Evolutionary conservation across 2,329 filamentous ascomycete genomes (phyloP).

Genomic region (Capronia americana): DNA sequence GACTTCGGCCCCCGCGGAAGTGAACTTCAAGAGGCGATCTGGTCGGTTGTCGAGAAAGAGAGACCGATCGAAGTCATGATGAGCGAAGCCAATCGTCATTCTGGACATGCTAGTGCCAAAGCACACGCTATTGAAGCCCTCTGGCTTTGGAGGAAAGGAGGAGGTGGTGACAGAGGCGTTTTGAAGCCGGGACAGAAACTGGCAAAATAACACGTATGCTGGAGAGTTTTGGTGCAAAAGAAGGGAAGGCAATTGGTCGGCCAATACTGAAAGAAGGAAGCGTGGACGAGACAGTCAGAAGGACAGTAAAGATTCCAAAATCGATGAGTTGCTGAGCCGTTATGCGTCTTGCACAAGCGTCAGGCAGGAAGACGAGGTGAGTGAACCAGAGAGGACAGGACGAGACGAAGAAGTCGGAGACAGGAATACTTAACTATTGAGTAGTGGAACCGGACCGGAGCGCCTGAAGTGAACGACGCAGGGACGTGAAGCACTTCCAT

Average conservation of each 20-base stretch:
- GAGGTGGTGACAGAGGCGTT: constrained; percentile 57
- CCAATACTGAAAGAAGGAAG: neutral
- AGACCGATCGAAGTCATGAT: constrained; percentile 77
- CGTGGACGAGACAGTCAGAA: neutral
- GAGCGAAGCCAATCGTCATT: constrained; percentile 72
- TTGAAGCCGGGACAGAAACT: constrained; percentile 44
- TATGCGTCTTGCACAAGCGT: neutral
- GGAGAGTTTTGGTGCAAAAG: neutral
- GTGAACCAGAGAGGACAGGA: neutral
- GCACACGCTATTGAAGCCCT: constrained; percentile 88
- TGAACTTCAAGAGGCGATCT: constrained; percentile 77
- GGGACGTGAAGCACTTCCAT: neutral
- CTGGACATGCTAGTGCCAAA: constrained; percentile 77
- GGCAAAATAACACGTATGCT: constrained; percentile 24
- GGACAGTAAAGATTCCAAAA: neutral
- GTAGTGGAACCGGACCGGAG: neutral
- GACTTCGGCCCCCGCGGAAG: constrained; percentile 68
- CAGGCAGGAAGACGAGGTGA: neutral
- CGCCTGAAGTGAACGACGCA: neutral
- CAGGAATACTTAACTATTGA: neutral
- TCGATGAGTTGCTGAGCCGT: neutral
- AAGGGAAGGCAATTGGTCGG: neutral
- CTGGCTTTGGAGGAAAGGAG: constrained; percentile 77
- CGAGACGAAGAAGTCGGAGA: neutral
- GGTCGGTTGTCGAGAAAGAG: constrained; percentile 78